A percentile compares a stretch with the other conserved stretches of the same genome.
Conservation (phyloP, 2,329 filamentous ascomycete genomes). For the Didymosphaeria variabile region DNA sequence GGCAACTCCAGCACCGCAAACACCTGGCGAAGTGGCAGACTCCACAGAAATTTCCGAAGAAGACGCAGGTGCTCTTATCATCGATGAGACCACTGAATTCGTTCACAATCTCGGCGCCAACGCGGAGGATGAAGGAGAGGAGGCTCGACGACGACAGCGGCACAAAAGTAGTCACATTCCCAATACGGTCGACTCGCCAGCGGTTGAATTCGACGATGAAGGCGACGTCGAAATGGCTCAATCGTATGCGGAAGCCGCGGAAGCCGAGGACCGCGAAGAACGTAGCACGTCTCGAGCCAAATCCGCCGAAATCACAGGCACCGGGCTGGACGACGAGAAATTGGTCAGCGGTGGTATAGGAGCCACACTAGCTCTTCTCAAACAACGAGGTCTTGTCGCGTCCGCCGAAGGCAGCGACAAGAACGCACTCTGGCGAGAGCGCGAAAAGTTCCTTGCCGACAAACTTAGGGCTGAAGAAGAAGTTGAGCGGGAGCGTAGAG, state of each 20-base stretch:
- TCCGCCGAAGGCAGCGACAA: slow-evolving; percentile 68
- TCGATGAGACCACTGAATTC: slow-evolving; percentile 96
- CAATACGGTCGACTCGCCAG: slow-evolving; percentile 33
- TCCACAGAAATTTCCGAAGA: slow-evolving; percentile 66
- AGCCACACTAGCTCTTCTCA: slow-evolving; percentile 81
- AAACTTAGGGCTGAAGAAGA: slow-evolving; percentile 80
- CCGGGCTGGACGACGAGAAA: slow-evolving; percentile 85
- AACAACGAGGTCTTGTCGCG: slow-evolving; percentile 83
- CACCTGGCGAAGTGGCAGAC: slow-evolving; percentile 60
- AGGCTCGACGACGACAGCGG: slow-evolving; percentile 62
- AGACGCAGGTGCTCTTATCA: slow-evolving; percentile 74
- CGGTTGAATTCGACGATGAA: slow-evolving; percentile 54
- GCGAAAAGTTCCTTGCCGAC: slow-evolving; percentile 80
- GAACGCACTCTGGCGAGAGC: slow-evolving; percentile 74
- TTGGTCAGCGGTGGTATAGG: slow-evolving; percentile 81
- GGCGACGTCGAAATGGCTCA: slow-evolving; percentile 64
- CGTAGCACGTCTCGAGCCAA: slow-evolving; percentile 47
- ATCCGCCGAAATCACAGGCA: slow-evolving; percentile 66
- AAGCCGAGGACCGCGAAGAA: slow-evolving; percentile 59
- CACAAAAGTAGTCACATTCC: slow-evolving; percentile 45
- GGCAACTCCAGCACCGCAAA: slow-evolving; percentile 57
- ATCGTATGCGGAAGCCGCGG: slow-evolving; percentile 61
- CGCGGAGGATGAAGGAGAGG: slow-evolving; percentile 37
- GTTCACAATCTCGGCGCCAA: slow-evolving; percentile 78
- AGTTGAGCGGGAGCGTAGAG: slow-evolving; percentile 79